Conservation (phyloP, 768 basidiomycete species). For the Rhizopogon rudus region DNA sequence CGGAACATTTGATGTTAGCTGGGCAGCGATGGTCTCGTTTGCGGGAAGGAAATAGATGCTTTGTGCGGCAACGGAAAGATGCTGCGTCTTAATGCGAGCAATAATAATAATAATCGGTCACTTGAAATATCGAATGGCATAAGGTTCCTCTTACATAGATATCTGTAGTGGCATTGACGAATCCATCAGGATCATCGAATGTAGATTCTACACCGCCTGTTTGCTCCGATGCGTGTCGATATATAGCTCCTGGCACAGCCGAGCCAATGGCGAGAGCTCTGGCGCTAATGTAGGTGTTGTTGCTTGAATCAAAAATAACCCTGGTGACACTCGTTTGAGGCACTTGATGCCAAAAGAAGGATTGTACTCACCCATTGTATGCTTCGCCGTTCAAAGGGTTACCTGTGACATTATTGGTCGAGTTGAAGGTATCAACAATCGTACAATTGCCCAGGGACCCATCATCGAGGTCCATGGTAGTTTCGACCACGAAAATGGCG, state of each 20-base stretch:
- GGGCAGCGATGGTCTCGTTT: slow-evolving; percentile 34
- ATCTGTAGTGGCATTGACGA: slow-evolving; percentile 43
- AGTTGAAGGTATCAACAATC: slow-evolving; percentile 20
- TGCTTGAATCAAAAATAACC: slow-evolving; percentile 33
- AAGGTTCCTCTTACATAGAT: slow-evolving; percentile 25
- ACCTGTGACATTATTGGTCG: slow-evolving; percentile 50
- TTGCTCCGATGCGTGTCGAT: slow-evolving; percentile 41
- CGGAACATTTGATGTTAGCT: slow-evolving; percentile 36
- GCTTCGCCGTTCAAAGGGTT: slow-evolving; percentile 37
- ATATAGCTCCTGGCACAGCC: slow-evolving; percentile 60
- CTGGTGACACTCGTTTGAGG: slow-evolving; percentile 20
- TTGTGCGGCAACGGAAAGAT: slow-evolving; percentile 54
- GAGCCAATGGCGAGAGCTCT: slow-evolving; percentile 44
- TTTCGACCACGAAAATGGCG: slow-evolving; percentile 35
- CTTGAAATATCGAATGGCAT: background rate
- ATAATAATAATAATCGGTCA: background rate
- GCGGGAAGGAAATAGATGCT: slow-evolving; percentile 51
- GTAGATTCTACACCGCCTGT: slow-evolving; percentile 36
- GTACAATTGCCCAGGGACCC: slow-evolving; percentile 35
- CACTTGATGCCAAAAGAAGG: background rate
- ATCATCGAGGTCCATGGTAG: slow-evolving; percentile 39
- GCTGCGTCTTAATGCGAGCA: slow-evolving; percentile 38
- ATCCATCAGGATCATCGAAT: slow-evolving; percentile 46
- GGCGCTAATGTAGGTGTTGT: slow-evolving; percentile 44
- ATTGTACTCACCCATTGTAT: slow-evolving; percentile 54